phyloP scores from a whole-genome alignment of 768 basidiomycete species.

The Macrocybe gigantea region DNA sequence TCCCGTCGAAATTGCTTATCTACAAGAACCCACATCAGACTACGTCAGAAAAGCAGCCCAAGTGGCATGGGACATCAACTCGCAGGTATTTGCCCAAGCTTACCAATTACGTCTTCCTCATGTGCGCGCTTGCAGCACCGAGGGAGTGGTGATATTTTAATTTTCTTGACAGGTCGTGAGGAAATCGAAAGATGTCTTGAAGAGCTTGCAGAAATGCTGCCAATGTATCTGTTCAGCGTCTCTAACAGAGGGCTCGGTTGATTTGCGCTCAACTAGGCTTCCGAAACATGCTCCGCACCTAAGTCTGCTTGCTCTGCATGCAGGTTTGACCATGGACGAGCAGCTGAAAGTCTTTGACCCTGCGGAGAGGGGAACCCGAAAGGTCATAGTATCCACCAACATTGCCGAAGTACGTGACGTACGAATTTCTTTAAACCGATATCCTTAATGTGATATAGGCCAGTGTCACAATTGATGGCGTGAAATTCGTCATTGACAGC shows the following conservation, averaged over 20 bases:
- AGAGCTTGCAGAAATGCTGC: slow-evolving; percentile 70
- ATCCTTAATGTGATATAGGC: slow-evolving; percentile 42
- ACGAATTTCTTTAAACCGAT: background rate
- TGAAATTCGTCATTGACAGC: slow-evolving; percentile 89
- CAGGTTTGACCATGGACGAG: slow-evolving; percentile 83
- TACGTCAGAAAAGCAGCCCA: slow-evolving; percentile 81
- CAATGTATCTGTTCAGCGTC: slow-evolving; percentile 39
- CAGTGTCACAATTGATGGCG: slow-evolving; percentile 94
- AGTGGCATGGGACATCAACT: slow-evolving; percentile 76
- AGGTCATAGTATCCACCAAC: slow-evolving; percentile 91
- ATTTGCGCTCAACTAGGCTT: slow-evolving; percentile 26
- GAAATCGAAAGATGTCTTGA: slow-evolving; percentile 91
- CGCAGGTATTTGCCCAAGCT: slow-evolving; percentile 48
- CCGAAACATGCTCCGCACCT: slow-evolving; percentile 53
- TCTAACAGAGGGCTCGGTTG: background rate
- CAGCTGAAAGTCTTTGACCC: slow-evolving; percentile 84
- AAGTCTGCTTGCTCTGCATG: slow-evolving; percentile 74
- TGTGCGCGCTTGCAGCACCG: slow-evolving; percentile 39
- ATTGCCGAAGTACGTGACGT: slow-evolving; percentile 73
- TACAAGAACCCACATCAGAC: slow-evolving; percentile 70
- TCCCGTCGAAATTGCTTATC: slow-evolving; percentile 90
- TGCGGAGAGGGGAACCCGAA: slow-evolving; percentile 69
- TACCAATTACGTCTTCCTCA: slow-evolving; percentile 1
- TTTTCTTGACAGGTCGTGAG: slow-evolving; percentile 93
- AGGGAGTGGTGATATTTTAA: slow-evolving; percentile 81